Evolutionary conservation across 2,329 filamentous ascomycete genomes (phyloP), one percentile per base, ranked within the genome.

Genomic region (Fusarium newnesense): DNA sequence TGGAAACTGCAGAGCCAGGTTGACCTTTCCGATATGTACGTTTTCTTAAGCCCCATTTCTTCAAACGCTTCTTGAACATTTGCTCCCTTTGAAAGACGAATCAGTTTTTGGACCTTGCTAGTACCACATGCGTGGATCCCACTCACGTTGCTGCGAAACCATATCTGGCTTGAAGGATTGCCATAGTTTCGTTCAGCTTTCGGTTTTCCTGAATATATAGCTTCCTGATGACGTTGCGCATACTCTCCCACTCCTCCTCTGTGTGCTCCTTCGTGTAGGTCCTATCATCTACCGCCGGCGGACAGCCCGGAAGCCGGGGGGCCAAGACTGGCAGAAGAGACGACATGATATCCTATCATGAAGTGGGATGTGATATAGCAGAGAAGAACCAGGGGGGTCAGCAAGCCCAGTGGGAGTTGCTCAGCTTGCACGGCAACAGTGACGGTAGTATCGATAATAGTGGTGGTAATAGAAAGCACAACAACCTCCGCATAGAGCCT

Each of bases 31-130:
- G 77, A 69, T 83, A 82, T 60, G 75, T 75, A 42, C 81, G 77
- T 61, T 83, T 83, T 59, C 81, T 79, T 28, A 83, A 67, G 56
- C 81, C 80, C 81, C 81, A 83, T 69, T 82, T 83, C 72, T 80
- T 81, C 49, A 83, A 72, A 37, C 81, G 77, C 69, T 83, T 83
- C 64, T 83, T 83, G 60, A 82, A 83, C 81, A 83, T 83, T 75
- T 83, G 80, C 63, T 82, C 80, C 60, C 81, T 83, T 65, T 60
- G 39, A 36, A 46, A 34, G 32, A 60, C 30, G 21, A 60, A 72
- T 73, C 63, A 73, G 71, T 67, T 57, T 72, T 60, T 39, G 34
- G 46, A 24, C 52, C 47, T 50, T 54, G 43, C 47, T 56, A 30
- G 47, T 24, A 32, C 16, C 43, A 26, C 13, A 43, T n/a, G 12